Percentiles rank a stretch among this genome's conserved stretches.
Evolutionary conservation across 2,329 filamentous ascomycete species (phyloP).

Genomic region (Cladosporium sp.): DNA sequence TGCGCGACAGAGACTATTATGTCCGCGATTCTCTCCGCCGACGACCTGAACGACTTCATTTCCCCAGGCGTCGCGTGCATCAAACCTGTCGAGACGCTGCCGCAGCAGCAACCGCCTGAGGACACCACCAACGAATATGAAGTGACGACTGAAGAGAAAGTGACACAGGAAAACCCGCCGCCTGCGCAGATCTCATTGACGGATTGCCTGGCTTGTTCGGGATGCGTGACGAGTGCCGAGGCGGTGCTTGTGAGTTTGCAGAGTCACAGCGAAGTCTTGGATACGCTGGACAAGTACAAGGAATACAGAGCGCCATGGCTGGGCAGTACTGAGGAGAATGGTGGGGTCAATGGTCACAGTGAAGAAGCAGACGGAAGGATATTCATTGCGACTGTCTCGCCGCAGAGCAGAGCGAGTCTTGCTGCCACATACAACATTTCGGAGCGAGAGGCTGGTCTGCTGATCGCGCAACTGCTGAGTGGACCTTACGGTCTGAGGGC

Average conservation of each 20-base stretch:
- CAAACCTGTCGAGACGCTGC: conserved; percentile 92
- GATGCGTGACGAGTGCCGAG: conserved; percentile 95
- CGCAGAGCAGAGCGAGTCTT: conserved; percentile 83
- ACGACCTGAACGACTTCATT: conserved; percentile 99
- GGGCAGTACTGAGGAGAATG: conserved; percentile 1
- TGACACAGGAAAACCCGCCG: conserved; percentile 51
- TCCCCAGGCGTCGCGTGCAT: conserved; percentile 96
- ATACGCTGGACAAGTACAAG: conserved; percentile 64
- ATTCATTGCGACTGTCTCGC: conserved; percentile 89
- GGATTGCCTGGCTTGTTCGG: conserved; percentile 94
- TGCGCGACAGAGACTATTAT: conserved; percentile 46
- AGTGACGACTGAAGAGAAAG: conserved; percentile 88
- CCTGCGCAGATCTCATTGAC: conserved; percentile 93
- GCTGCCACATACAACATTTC: conserved; percentile 77
- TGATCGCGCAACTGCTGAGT: conserved; percentile 76
- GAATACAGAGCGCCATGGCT: conserved; percentile 20
- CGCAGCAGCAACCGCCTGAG: conserved; percentile 52
- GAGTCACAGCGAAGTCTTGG: conserved; percentile 86
- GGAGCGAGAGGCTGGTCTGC: conserved; percentile 68
- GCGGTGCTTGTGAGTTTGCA: conserved; percentile 94
- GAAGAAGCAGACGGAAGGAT: conserved; percentile 57
- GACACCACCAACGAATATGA: conserved; percentile 58
- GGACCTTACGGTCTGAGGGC: conserved; percentile 64
- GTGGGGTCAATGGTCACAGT: conserved; percentile 14
- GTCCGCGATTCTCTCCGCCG: conserved; percentile 95